Percentiles rank a stretch among this genome's conserved stretches.
Evolutionary conservation across 192 early-diverging fungal genomes (phyloP).

Genomic region (Umbelopsis vinacea): DNA sequence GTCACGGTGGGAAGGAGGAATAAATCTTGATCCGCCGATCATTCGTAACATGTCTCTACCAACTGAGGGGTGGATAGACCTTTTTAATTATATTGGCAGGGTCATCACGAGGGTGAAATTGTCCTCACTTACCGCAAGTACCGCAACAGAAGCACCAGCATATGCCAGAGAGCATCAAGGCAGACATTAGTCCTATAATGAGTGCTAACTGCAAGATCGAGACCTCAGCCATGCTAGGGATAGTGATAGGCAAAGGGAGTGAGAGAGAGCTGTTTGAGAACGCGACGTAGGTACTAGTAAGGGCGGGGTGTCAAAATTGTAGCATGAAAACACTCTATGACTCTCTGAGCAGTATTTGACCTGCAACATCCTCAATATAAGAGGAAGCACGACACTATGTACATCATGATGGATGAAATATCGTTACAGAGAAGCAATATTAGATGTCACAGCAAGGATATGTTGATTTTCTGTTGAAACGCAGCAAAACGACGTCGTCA

Average conservation of each 20-base stretch:
- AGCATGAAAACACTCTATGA: not conserved
- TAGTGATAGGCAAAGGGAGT: not conserved
- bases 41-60: not conserved
- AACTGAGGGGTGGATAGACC: not conserved
- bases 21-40: not conserved
- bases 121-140: conserved; percentile 27
- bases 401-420: no score
- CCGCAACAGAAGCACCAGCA: conserved; percentile 39
- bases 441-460: no score
- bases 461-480: no score
- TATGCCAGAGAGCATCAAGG: conserved; percentile 25
- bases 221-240: not conserved
- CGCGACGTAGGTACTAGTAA: no score
- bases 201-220: conserved; percentile 4
- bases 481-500: no score
- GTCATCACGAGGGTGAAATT: not conserved
- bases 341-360: no score
- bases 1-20: conserved; percentile 9
- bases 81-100: not conserved
- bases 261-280: not conserved
- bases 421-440: no score
- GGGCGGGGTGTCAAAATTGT: no score
- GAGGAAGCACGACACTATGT: no score
- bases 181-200: not conserved
- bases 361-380: no score